Base-by-base conservation (phyloP, 306 rosid genomes). In the Canavalia gladiata region DNA sequence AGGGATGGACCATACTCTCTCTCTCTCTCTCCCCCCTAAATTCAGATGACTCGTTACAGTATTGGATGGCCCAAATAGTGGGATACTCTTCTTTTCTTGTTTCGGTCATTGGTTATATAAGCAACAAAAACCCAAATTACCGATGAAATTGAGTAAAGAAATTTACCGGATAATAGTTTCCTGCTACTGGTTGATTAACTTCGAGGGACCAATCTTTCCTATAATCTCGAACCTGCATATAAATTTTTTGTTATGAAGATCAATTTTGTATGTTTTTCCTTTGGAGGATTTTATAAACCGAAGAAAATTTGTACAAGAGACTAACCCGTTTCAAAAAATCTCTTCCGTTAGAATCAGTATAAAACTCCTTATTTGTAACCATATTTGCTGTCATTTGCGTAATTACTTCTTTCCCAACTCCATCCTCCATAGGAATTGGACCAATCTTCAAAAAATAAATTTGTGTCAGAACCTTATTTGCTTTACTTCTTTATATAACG, bases 101-200 rank as follows among this genome's bases (percentile, higher is more conserved):
- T 6, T 57, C 1, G n/a, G n/a, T 29, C 4, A 8, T 59, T 59
- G 39, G 7, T 60, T 3, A 31, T 60, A 60, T 60, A 29, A 33
- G 42, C 18, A 33, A 9, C 42, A 33, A 10, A 33, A 60, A 10
- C 8, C 3, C 2, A 60, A 60, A 31, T 10, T 60, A 42, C 4
- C 3, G 8, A 60, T 9, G 43, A 62, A 33, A 62, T 12, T 5
- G 28, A 62, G 68, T 35, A 5, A 62, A 60, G 67, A 60, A 62
- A n/a, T 33, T 62, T 62, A 62, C 68, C 34, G 68, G 68, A 34
- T 62, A 62, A 4, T 62, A 62, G 45, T 62, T 62, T 18, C 68
- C 68, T 34, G 68, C 68, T 62, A 62, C 68, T 33, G 68, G 68
- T 35, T 62, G 43, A 34, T 11, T 35, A 62, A 62, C 68, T 62